phyloP scores from a whole-genome alignment of 2,329 filamentous ascomycete genomes.

The Colletotrichum gloeosporioides region DNA sequence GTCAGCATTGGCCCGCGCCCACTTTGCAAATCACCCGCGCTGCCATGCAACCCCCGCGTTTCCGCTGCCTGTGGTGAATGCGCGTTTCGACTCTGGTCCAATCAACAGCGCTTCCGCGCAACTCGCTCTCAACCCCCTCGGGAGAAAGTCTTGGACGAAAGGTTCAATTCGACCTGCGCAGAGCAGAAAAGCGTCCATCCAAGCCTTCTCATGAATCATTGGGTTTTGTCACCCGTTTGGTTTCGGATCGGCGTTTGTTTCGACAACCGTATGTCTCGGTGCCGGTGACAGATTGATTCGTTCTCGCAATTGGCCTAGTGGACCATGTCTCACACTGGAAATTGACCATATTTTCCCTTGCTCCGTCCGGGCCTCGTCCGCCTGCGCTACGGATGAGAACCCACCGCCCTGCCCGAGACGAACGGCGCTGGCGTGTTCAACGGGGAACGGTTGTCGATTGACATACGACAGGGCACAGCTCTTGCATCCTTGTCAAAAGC shows the following conservation, averaged over 20 bases:
- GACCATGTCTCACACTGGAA: neutral
- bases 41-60: slow-evolving; percentile 16
- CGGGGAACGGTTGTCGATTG: neutral
- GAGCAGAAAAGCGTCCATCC: neutral
- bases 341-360: neutral
- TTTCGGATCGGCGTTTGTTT: slow-evolving; percentile 10
- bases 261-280: slow-evolving; percentile 3
- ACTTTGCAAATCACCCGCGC: slow-evolving; percentile 14
- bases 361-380: neutral
- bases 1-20: slow-evolving; percentile 3
- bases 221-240: neutral
- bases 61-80: neutral
- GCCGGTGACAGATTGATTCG: neutral
- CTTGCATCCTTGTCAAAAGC: neutral
- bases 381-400: neutral
- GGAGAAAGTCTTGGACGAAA: neutral
- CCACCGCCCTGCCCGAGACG: neutral
- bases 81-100: neutral
- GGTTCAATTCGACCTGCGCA: neutral
- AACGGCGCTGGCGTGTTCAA: neutral
- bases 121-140: neutral
- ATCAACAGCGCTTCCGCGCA: neutral
- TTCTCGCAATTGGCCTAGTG: neutral
- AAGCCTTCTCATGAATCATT: neutral
- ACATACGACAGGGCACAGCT: neutral